These are phyloP conservation scores for Skeletonema potamos DNA, from an alignment of 108 stramenopile genomes.

Conservation along the genomic window DNA sequence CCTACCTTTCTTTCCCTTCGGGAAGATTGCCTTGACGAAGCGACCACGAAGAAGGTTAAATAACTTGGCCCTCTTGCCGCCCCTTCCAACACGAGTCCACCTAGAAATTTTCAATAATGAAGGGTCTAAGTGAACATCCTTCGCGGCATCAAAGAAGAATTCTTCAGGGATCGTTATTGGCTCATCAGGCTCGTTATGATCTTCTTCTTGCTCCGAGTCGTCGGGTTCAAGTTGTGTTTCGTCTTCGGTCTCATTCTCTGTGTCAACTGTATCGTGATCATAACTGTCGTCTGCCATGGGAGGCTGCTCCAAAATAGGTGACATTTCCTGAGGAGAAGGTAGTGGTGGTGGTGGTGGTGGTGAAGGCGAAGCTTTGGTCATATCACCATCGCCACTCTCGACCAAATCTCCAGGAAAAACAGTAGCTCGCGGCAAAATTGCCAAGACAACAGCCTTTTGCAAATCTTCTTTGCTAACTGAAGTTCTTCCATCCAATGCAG, in stretches of 20 bases:
- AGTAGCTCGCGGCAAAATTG: conserved; percentile 61
- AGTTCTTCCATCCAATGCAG: conserved; percentile 62
- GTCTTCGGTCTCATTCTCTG: conserved; percentile 51
- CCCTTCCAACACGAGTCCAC: conserved; percentile 61
- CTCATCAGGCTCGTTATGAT: conserved; percentile 47
- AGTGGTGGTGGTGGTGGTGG: too few species aligned
- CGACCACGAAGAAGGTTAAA: conserved; percentile 65
- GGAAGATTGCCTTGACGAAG: conserved; percentile 69
- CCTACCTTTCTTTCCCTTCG: conserved; percentile 53
- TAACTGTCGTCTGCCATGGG: conserved; percentile 35
- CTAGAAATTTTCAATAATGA: conserved; percentile 55
- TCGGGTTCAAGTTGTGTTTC: conserved; percentile 40
- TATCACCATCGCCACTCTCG: not conserved
- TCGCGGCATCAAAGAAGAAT: conserved; percentile 70
- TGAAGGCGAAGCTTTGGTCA: not conserved
- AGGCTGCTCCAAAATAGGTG: conserved; percentile 19
- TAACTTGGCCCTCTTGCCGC: conserved; percentile 64
- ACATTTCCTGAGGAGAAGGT: not conserved
- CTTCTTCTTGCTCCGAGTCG: conserved; percentile 44
- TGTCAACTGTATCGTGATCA: conserved; percentile 31
- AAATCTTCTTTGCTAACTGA: conserved; percentile 46
- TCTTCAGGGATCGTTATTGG: conserved; percentile 47
- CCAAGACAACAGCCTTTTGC: conserved; percentile 57
- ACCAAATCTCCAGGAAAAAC: not conserved
- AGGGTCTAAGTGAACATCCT: conserved; percentile 58